These are phyloP conservation scores for Beverwykella pulmonaria DNA, from an alignment of 495 filamentous ascomycete species.

Conservation along the genomic window DNA sequence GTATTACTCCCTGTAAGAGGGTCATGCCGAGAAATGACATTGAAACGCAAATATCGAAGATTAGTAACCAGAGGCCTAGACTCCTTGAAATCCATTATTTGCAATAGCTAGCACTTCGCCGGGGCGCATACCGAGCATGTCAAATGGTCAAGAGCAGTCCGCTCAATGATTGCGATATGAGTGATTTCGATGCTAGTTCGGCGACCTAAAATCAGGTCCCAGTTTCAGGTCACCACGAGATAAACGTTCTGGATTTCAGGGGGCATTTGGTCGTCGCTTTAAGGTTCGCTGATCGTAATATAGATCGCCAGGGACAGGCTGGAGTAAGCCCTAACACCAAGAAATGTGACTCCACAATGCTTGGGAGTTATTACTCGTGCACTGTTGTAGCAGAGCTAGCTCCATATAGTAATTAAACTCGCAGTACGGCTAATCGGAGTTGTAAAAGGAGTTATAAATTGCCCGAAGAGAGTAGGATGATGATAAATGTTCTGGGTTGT, in stretches of 20 bases:
- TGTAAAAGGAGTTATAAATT: neutral
- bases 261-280: neutral
- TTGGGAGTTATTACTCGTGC: neutral
- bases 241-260: neutral
- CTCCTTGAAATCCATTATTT: too few species aligned
- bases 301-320: neutral
- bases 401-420: neutral
- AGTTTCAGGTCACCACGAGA: neutral
- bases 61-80: too few species aligned
- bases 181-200: neutral
- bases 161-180: too few species aligned
- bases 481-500: neutral
- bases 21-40: too few species aligned
- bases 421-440: neutral
- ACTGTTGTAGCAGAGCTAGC: neutral
- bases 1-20: too few species aligned
- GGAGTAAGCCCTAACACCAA: neutral
- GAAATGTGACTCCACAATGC: neutral
- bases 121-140: too few species aligned
- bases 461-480: neutral
- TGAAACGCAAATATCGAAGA: too few species aligned
- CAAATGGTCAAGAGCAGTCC: too few species aligned
- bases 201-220: neutral
- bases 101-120: too few species aligned
- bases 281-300: slow-evolving; percentile 5